Conservation (phyloP, 1,139 yeast species). For the Hemisphaericaspora subhashii region DNA sequence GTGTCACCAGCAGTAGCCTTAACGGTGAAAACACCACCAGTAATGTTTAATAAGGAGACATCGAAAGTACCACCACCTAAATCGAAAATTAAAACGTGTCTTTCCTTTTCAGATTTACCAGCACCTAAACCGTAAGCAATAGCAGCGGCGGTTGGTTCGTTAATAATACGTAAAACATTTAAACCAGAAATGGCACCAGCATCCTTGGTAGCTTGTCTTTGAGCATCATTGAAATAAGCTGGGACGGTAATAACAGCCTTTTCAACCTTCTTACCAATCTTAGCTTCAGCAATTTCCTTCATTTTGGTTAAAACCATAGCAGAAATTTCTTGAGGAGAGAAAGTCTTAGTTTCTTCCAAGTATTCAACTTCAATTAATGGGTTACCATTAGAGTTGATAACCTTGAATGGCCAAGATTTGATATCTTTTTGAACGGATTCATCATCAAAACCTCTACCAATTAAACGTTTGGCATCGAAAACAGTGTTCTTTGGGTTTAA, state of each 20-base stretch:
- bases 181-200: constrained; percentile 98
- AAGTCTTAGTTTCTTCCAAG: constrained; percentile 89
- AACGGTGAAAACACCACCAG: constrained; percentile 99
- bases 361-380: constrained; percentile 92
- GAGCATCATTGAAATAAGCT: constrained; percentile 96
- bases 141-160: constrained; percentile 98
- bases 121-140: constrained; percentile 98
- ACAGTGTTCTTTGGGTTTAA: constrained; percentile 95
- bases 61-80: constrained; percentile 99
- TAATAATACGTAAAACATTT: constrained; percentile 93
- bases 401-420: constrained; percentile 97
- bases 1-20: constrained; percentile 99
- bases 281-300: constrained; percentile 98
- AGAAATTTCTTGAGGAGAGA: constrained; percentile 97
- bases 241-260: constrained; percentile 96
- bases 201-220: constrained; percentile 98
- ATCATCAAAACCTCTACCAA: constrained; percentile 92
- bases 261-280: constrained; percentile 89
- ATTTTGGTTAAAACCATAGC: constrained; percentile 96
- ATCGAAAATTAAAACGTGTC: constrained; percentile 89
- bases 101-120: constrained; percentile 86
- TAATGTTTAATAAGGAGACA: constrained; percentile 94
- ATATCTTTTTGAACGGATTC: constrained; percentile 91
- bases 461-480: constrained; percentile 97
- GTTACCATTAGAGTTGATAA: constrained; percentile 79